Evolutionary conservation across 2,329 filamentous ascomycete species (phyloP).

Genomic region (Dactylellina cionopaga): DNA sequence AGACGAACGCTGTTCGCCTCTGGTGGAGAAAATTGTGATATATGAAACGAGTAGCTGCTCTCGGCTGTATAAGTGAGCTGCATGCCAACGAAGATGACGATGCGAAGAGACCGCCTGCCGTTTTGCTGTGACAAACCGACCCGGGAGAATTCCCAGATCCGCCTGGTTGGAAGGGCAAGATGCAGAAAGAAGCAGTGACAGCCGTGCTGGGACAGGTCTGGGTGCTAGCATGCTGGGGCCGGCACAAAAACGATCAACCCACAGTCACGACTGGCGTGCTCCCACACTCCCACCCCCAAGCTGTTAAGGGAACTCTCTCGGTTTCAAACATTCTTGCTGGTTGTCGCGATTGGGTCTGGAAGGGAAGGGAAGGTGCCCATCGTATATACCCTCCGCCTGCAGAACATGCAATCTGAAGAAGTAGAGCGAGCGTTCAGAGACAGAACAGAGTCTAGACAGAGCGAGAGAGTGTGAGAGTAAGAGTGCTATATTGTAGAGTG

Average conservation of each 20-base stretch:
- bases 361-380: slow-evolving; percentile 30
- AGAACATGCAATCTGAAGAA: slow-evolving; percentile 6
- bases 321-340: slow-evolving; percentile 47
- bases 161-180: slow-evolving; percentile 35
- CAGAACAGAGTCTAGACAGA: too few species aligned
- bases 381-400: slow-evolving; percentile 5
- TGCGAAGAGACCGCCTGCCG: slow-evolving; percentile 26
- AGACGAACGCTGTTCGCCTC: too few species aligned
- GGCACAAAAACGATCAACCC: slow-evolving; percentile 25
- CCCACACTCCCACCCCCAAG: too few species aligned
- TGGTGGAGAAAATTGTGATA: too few species aligned
- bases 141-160: slow-evolving; percentile 36
- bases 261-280: slow-evolving; percentile 36
- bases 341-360: slow-evolving; percentile 32
- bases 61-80: slow-evolving; percentile 28
- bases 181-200: slow-evolving; percentile 42
- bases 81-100: slow-evolving; percentile 44
- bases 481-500: too few species aligned
- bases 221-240: neutral
- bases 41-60: slow-evolving; percentile 18
- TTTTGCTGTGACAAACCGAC: slow-evolving; percentile 45
- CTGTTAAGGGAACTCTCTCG: slow-evolving; percentile 38
- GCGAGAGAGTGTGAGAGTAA: too few species aligned
- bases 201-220: slow-evolving; percentile 35
- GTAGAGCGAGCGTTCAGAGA: too few species aligned